These are phyloP conservation scores for Galerina sulciceps DNA, from an alignment of 768 basidiomycete species.

Conservation along the genomic window DNA sequence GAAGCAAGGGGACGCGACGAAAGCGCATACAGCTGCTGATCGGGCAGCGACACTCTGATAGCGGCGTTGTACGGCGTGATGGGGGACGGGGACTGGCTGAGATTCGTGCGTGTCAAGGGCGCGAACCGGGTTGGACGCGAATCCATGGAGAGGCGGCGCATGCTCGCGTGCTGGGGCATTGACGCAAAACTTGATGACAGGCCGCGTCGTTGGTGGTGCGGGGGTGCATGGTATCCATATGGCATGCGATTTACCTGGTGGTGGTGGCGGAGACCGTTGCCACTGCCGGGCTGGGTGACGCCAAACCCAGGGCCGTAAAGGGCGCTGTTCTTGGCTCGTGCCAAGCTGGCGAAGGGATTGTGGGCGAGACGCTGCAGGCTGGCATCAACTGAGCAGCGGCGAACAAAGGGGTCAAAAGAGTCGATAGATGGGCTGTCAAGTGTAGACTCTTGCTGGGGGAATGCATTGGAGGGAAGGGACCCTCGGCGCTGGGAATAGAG, in stretches of 20 bases:
- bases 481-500: conserved; percentile 49
- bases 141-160: conserved; percentile 48
- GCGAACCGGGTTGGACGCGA: conserved; percentile 39
- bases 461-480: conserved; percentile 55
- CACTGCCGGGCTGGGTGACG: conserved; percentile 30
- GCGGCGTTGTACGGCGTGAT: conserved; percentile 44
- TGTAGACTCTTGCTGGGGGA: conserved; percentile 34
- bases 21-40: conserved; percentile 52
- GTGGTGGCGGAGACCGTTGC: conserved; percentile 26
- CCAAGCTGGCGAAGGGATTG: conserved; percentile 54
- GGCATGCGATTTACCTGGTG: conserved; percentile 32
- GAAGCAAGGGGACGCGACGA: conserved; percentile 48
- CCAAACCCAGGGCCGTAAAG: conserved; percentile 42
- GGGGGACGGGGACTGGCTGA: conserved; percentile 47
- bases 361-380: conserved; percentile 52
- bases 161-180: conserved; percentile 40
- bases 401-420: conserved; percentile 44
- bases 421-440: conserved; percentile 42
- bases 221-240: conserved; percentile 27
- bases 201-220: conserved; percentile 21
- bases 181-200: conserved; percentile 21
- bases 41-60: conserved; percentile 51
- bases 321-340: conserved; percentile 55
- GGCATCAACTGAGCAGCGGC: conserved; percentile 51
- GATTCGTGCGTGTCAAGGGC: conserved; percentile 32